A percentile compares a stretch with the other conserved stretches of the same genome.
Conservation (phyloP, 1,139 yeast genomes). For the Petasospora rhodanensis region DNA sequence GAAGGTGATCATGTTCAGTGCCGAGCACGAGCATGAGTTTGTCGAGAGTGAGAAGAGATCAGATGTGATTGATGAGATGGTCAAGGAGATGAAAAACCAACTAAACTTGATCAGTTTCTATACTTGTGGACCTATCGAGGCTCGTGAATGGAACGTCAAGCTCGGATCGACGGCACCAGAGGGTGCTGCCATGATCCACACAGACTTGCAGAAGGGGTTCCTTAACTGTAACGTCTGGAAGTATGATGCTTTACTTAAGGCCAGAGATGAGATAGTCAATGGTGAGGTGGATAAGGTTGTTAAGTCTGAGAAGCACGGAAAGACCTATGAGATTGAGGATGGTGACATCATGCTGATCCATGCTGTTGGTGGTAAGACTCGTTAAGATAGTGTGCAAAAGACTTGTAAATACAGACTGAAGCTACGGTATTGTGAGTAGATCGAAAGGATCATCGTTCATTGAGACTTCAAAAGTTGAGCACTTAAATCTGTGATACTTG, state of each 20-base stretch:
- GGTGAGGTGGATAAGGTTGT: conserved; percentile 18
- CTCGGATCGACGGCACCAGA: conserved; percentile 78
- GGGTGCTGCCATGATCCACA: conserved; percentile 93
- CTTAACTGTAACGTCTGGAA: conserved; percentile 70
- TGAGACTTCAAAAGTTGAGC: neutral
- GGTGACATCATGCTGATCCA: conserved; percentile 72
- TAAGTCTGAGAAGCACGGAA: conserved; percentile 43
- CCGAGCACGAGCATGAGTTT: conserved; percentile 47
- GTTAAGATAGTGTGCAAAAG: conserved; percentile 14
- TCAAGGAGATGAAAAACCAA: conserved; percentile 60
- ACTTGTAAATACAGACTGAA: conserved; percentile 2
- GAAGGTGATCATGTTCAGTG: conserved; percentile 53
- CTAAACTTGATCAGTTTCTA: conserved; percentile 77
- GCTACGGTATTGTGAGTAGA: neutral
- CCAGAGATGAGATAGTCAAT: conserved; percentile 12
- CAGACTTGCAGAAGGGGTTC: conserved; percentile 80
- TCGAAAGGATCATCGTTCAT: neutral
- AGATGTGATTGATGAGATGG: conserved; percentile 32
- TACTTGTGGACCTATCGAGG: conserved; percentile 89
- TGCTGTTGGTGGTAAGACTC: conserved; percentile 38
- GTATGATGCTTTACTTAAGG: conserved; percentile 42
- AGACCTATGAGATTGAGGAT: conserved; percentile 67
- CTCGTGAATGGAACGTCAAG: conserved; percentile 88
- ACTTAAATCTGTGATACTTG: too few relatives aligned
- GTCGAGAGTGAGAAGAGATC: conserved; percentile 20